These are phyloP conservation scores for Fusarium devonianum DNA, from an alignment of 2,329 filamentous ascomycete genomes.

Conservation along the genomic window DNA sequence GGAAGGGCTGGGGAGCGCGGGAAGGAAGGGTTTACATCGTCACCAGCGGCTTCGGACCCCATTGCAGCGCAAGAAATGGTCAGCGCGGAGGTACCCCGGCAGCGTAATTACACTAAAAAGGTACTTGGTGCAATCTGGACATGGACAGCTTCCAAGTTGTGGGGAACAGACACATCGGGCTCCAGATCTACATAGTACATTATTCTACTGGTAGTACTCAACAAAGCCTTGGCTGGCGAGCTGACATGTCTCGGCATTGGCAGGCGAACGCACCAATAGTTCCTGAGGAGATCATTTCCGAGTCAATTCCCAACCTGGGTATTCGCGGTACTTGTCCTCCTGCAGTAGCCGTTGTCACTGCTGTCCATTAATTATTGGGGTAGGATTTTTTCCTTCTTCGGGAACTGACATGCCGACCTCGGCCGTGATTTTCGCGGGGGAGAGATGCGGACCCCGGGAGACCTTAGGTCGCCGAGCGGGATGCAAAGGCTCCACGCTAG, in stretches of 20 bases:
- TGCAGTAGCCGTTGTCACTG: constrained; percentile 6
- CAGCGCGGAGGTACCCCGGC: constrained; percentile 31
- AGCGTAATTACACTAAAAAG: constrained; percentile 19
- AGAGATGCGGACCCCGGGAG: constrained; percentile 12
- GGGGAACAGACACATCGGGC: constrained; percentile 11
- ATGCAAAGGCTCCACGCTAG: constrained; percentile 21
- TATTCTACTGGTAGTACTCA: too few relatives aligned
- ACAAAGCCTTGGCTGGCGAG: constrained; percentile 10
- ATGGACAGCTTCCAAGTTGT: constrained; percentile 1
- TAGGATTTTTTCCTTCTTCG: constrained; percentile 15
- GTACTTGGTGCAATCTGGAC: constrained; percentile 1
- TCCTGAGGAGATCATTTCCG: background rate
- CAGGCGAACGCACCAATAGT: background rate
- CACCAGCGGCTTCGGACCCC: constrained; percentile 43
- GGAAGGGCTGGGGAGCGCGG: constrained; percentile 22
- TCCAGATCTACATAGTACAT: constrained; percentile 9
- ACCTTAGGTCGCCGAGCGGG: too few relatives aligned
- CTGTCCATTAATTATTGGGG: background rate
- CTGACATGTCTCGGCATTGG: constrained; percentile 9
- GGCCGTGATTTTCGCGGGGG: constrained; percentile 34
- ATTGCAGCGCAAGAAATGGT: constrained; percentile 41
- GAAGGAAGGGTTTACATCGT: constrained; percentile 31
- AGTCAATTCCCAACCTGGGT: constrained; percentile 2
- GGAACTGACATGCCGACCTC: constrained; percentile 37
- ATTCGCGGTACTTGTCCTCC: constrained; percentile 14